Evolutionary conservation across 139 green algal species (phyloP), one percentile per base, ranked within the genome.

Genomic region (Tetraselmis chui): DNA sequence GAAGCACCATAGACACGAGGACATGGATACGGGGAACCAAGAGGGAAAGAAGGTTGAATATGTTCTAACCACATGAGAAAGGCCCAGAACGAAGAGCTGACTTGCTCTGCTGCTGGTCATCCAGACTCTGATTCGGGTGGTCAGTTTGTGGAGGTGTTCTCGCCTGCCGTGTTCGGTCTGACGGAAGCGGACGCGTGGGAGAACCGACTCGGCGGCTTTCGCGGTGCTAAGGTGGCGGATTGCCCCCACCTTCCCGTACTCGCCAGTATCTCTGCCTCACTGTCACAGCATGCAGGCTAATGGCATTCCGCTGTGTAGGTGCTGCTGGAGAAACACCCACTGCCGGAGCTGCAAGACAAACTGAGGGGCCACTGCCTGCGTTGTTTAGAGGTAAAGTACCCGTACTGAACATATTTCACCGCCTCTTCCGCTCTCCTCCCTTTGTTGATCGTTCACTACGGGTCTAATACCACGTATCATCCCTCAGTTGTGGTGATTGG

Each of bases 191-290:
- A 79, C n/a, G 11, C n/a, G 28, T 91, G 89, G 88, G 86, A 90
- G 78, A 29, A 81, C 2, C 83, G 85, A 27, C 85, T 93, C 27
- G 90, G 89, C 29, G 90, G 86, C 26, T 84, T 93, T 26, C 84
- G 82, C n/a, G 81, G 86, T 25, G 82, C 85, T 0, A 85, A 88
- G 77, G 76, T 92, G 25, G 1, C 77, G 0, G 45, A 5, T 67
- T 25, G 45, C 18, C 18, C 75, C 32, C 29, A 27, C 59, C 2
- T 24, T 26, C 18, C 2, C 1, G 28, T 31, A 30, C 32, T 31
- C 1, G 29, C 30, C 76, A 45, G 22, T 84, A 11, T 27, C 32
- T 29, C 31, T 27, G 29, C 28, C 24, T 76, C 2, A 23, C 23
- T 81, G 28, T 30, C 76, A 31, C 76, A 31, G 23, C 28, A 1